Conservation (phyloP, 495 filamentous ascomycete genomes). For the Cercophora sp. region DNA sequence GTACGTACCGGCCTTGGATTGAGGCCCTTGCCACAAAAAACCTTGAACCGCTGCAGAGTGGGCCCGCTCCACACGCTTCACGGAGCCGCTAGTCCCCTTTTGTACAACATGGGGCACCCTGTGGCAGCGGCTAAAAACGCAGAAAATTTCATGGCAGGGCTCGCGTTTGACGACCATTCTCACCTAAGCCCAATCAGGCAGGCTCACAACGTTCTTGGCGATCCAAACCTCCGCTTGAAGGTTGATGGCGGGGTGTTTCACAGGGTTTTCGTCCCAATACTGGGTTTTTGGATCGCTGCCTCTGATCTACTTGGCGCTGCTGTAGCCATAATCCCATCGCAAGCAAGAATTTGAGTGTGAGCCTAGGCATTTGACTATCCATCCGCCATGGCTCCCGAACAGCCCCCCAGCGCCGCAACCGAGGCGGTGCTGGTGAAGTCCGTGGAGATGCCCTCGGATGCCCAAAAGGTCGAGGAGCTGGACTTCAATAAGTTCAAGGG, state of each 20-base stretch:
- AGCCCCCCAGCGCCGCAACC: conserved; percentile 62
- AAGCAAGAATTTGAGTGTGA: no score
- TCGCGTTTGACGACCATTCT: not conserved
- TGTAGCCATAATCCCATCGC: no score
- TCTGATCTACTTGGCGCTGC: no score
- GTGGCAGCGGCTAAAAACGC: conserved; percentile 10
- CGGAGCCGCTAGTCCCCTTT: conserved; percentile 1
- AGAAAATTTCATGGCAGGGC: not conserved
- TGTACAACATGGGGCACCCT: not conserved
- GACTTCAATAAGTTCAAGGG: conserved; percentile 81
- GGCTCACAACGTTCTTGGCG: not conserved
- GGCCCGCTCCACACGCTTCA: not conserved
- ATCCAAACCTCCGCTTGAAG: not conserved
- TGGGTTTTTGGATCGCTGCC: no score
- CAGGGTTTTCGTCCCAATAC: no score
- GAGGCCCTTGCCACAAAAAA: no score
- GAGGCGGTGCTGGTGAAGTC: conserved; percentile 88
- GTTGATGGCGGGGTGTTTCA: not conserved
- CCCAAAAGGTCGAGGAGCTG: conserved; percentile 73
- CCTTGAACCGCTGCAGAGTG: not conserved
- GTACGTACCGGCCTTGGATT: conserved; percentile 9
- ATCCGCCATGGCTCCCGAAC: no score
- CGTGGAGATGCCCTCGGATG: conserved; percentile 69
- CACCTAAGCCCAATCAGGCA: conserved; percentile 8
- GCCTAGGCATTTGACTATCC: no score